A percentile compares a stretch with the other conserved stretches of the same genome.
phyloP scores from a whole-genome alignment of 2,329 filamentous ascomycete genomes.

The Alternaria conjuncta region DNA sequence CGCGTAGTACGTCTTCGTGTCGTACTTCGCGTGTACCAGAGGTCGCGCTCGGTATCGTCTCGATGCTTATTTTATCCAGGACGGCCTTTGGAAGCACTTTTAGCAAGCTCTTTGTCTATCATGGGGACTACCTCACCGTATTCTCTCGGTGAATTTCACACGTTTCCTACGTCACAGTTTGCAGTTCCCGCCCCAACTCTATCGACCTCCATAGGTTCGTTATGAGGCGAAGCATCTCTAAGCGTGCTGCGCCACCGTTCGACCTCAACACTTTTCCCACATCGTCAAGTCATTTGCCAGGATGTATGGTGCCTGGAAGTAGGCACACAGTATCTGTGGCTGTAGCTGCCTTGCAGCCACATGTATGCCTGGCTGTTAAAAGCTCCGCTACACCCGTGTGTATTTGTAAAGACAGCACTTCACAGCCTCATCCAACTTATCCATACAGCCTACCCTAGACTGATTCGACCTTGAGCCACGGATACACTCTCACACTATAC shows the following conservation, averaged over 20 bases:
- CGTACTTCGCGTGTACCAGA: neutral
- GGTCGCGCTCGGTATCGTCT: neutral
- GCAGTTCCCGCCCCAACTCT: slow-evolving; percentile 2
- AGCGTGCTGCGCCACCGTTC: slow-evolving; percentile 15
- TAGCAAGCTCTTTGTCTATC: neutral
- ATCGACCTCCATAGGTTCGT: slow-evolving; percentile 3
- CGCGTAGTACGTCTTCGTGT: neutral
- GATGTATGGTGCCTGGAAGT: slow-evolving; percentile 6
- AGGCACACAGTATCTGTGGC: slow-evolving; percentile 5
- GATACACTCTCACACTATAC: neutral
- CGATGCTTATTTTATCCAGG: neutral
- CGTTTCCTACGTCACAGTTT: neutral
- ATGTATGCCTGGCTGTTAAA: neutral
- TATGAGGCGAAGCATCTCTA: slow-evolving; percentile 10
- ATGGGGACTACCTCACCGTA: neutral
- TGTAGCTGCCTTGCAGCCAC: neutral
- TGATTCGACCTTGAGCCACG: neutral
- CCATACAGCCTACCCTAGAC: neutral
- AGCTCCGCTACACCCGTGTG: neutral
- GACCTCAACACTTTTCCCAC: slow-evolving; percentile 13
- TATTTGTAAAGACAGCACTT: neutral
- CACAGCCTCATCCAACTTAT: neutral
- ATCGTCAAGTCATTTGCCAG: neutral
- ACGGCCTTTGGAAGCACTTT: neutral
- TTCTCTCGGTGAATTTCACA: neutral